These are phyloP conservation scores for Pseudopyricularia javanii DNA, from an alignment of 2,329 filamentous ascomycete species.

Conservation along the genomic window DNA sequence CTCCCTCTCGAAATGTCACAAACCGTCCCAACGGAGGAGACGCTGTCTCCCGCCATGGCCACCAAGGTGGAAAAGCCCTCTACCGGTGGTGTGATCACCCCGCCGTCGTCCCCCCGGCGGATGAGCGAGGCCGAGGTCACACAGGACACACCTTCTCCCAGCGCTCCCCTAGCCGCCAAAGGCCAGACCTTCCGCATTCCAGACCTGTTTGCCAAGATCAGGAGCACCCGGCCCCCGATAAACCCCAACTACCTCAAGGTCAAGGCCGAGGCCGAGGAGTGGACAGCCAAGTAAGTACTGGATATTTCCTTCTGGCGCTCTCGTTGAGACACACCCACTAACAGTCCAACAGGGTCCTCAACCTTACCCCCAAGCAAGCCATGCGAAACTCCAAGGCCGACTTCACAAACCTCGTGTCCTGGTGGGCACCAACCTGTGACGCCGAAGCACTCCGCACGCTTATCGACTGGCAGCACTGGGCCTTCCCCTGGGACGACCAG, in stretches of 20 bases:
- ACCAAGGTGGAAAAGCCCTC: not conserved
- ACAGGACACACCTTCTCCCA: not conserved
- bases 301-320: not conserved
- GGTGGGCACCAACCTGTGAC: not conserved
- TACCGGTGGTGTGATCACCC: not conserved
- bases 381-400: not conserved
- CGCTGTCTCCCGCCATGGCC: not conserved
- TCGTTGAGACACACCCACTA: not conserved
- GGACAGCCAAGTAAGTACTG: not conserved
- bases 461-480: not conserved
- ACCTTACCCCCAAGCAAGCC: not conserved
- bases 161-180: not conserved
- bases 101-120: not conserved
- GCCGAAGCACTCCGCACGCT: not conserved
- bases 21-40: too few relatives aligned
- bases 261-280: not conserved
- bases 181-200: not conserved
- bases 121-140: not conserved
- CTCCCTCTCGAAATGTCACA: too few relatives aligned
- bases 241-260: not conserved
- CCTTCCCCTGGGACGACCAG: not conserved
- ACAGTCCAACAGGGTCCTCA: not conserved
- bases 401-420: not conserved
- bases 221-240: not conserved
- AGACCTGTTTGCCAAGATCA: not conserved